Base-by-base conservation (phyloP, 148 eudicot genomes). In the Gaultheria prostrata region DNA sequence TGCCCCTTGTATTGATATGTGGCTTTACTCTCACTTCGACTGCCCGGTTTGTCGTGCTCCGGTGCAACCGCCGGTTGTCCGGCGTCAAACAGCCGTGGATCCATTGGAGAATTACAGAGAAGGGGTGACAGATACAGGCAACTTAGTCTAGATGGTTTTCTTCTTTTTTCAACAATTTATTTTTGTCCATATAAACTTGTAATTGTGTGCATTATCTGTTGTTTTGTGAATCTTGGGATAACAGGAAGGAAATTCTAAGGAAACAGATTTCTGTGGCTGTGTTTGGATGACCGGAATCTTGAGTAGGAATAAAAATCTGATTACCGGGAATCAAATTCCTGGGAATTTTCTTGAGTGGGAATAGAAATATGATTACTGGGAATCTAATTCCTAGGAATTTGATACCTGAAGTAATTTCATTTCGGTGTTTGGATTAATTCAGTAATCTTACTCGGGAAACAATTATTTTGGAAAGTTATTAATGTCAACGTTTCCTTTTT, bases 41-140 rank as follows among this genome's bases (percentile, higher is more conserved):
- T 94, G 95, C 56, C 98, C 98, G 15, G 89, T 94, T 61, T 94
- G 98, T 48, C 95, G 95, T 3, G 79, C 92, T n/a, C 89, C 91
- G 51, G 88, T 91, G 76, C 89, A 65, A 78, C 80, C 59, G 49
- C 84, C 84, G 24, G 57, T 24, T 32, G 70, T 65, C 43, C 75
- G 53, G 6, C 83, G 18, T 14, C 70, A 43, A 3, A n/a, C 54
- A 26, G 74, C 5, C 56, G 49, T 32, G 17, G 45, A 39, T 26
- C 77, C 30, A 54, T 6, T 84, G 14, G 85, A 79, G 57, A 71
- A 83, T 85, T 83, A 84, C 8, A 24, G 83, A n/a, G 83, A 61
- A 77, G 82, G 46, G 33, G 54, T 73, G 85, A n/a, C 80, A 8
- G 83, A 70, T 83, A 35, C 77, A 45, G 83, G 18, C 53, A 72